Base-by-base conservation (phyloP, 2,329 filamentous ascomycete genomes). In the Calonectria pseudoreteaudii region DNA sequence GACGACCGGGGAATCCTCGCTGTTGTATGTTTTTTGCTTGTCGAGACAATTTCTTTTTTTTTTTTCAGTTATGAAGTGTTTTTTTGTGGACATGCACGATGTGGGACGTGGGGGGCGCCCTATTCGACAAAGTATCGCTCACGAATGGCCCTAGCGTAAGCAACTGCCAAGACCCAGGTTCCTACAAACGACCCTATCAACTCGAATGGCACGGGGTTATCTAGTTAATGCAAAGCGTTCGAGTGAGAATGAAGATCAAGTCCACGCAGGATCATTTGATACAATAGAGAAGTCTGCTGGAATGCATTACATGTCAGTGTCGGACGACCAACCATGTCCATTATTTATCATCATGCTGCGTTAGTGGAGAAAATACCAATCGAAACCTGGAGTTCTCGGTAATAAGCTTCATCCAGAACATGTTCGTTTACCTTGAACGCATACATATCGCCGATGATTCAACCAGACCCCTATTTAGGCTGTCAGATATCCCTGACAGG, bases 401-500 rank as follows among this genome's bases (percentile, higher is more conserved):
- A 53, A 31, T n/a, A 2, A n/a, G 0, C 14, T 0, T 31, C 5
- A n/a, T 20, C 1, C 31, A 31, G 7, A 1, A 7, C 4, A 52
- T 30, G 18, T 18, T 30, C 26, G 20, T 50, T 50, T 4, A n/a
- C 20, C 8, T 47, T 47, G 8, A 47, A 9, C n/a, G 38, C 41
- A 4, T n/a, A n/a, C n/a, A 47, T n/a, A n/a, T 9, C 9, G 4
- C 41, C 41, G 1, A 47, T 4, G 1, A 47, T 4, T 47, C 4
- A 11, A 8, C 20, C 18, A n/a, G 16, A 47, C 9, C 20, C 8
- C 41, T 3, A 47, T 47, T 47, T 47, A 47, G 41, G 41, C 41
- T 47, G 50, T 53, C 28, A 53, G 50, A 53, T 53, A 53, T 53
- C 20, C 30, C 50, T 31, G 16, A 31, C 50, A 47, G 41, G 10